Evolutionary conservation across 345 rosid species (phyloP), one percentile per base, ranked within the genome.

Genomic region (Euclidium syriacum): DNA sequence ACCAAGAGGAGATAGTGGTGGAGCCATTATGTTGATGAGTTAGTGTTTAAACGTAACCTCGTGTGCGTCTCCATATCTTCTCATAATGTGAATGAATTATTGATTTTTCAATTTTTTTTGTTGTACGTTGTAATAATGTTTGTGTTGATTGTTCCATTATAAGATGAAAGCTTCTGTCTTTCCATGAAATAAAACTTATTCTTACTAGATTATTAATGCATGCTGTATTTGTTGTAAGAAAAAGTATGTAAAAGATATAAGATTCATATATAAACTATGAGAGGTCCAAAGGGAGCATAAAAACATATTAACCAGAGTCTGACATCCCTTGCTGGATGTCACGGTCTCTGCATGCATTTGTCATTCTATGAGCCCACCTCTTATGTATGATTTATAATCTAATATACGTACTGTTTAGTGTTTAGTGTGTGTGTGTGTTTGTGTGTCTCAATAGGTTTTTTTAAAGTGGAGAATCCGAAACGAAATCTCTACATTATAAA

Each of bases 61-160:
- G 75, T 75, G 77, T 75, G 77, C 73, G 67, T 67, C 74, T 67
- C 50, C 61, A 34, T 17, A 49, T 65, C 26, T 59, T 4, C n/a
- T 52, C 35, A 62, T 70, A n/a, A n/a, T n/a, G n/a, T n/a, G n/a
- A n/a, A n/a, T n/a, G n/a, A n/a, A n/a, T n/a, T n/a, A n/a, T n/a
- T n/a, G n/a, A n/a, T 40, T 65, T 56, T 32, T 49, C 59, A 44
- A 24, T 23, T 5, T 62, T n/a, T 10, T 7, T 9, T 41, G n/a
- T 17, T 9, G 5, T 25, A 14, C n/a, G n/a, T n/a, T n/a, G n/a
- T n/a, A n/a, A n/a, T n/a, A n/a, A n/a, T n/a, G n/a, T n/a, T n/a
- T n/a, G n/a, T n/a, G n/a, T n/a, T n/a, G n/a, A n/a, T n/a, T n/a
- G n/a, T n/a, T n/a, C n/a, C n/a, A n/a, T n/a, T n/a, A n/a, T n/a